Base-by-base conservation (phyloP, 2,329 filamentous ascomycete genomes). In the Lasiodiplodia sp. region DNA sequence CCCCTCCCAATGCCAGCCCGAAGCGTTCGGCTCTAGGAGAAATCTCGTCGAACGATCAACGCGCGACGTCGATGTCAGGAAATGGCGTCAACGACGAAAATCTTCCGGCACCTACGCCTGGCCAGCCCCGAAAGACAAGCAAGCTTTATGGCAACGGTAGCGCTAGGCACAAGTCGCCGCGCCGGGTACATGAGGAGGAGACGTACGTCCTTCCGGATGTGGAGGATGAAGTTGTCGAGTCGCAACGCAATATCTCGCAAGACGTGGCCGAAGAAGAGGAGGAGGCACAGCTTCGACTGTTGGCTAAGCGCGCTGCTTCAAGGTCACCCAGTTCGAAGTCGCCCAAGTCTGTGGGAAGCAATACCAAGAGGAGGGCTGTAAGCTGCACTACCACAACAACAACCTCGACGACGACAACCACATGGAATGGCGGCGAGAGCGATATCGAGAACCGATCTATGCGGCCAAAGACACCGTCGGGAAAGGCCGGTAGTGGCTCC, bases 81-180 rank as follows among this genome's bases (percentile, higher is more conserved):
- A 85, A 88, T 72, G 86, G 88, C 62, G 86, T 89, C n/a, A 88
- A 92, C 76, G 94, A 97, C 72, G 94, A 97, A 77, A 96, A 96
- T 74, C 87, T 99, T 5, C 96, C 96, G 2, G 95, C 94, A 0
- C 96, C 96, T 3, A 99, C 96, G 4, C 96, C 96, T 0, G 96
- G 96, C 2, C 96, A 99, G 79, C 96, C 96, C 34, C 89, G 96
- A 71, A 98, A 99, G 85, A 92, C 91, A 18, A 91, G 90, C 72
- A 89, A 93, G 68, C 87, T 89, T 69, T 93, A 94, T 74, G 87
- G 86, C 88, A 94, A 73, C 25, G 73, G 71, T 40, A 71, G 72
- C 66, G n/a, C 44, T 11, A 73, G 74, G 28, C 76, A 71, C 25
- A 51, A 75, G 23, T 79, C 78, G 6, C 76, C 78, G 14, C 58